Evolutionary conservation across 768 basidiomycete species (phyloP).

Genomic region (Tricholoma furcatifolium): DNA sequence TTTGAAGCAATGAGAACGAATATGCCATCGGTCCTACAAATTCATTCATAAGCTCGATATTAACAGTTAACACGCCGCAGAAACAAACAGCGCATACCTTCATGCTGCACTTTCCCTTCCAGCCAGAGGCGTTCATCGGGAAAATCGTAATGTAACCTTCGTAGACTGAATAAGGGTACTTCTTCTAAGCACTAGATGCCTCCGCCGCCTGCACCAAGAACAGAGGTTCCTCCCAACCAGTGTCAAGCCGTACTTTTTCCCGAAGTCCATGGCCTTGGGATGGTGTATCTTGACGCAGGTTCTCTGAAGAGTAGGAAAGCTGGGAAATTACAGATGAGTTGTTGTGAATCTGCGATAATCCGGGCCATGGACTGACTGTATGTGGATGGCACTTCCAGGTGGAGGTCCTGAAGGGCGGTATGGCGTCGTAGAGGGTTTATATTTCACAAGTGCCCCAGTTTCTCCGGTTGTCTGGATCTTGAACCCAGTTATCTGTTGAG

Average conservation of each 20-base stretch:
- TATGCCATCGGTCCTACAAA: too few species aligned
- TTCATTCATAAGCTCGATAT: too few species aligned
- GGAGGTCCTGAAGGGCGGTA: conserved; percentile 59
- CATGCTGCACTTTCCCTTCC: too few species aligned
- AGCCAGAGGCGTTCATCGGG: too few species aligned
- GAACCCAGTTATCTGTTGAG: conserved; percentile 34
- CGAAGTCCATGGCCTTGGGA: conserved; percentile 56
- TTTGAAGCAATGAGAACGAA: too few species aligned
- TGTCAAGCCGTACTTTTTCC: conserved; percentile 46
- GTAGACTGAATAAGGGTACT: conserved; percentile 11
- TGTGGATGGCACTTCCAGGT: conserved; percentile 49
- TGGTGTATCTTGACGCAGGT: conserved; percentile 37
- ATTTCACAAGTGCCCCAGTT: conserved; percentile 37
- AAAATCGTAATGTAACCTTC: conserved; percentile 11
- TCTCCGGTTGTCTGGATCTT: conserved; percentile 25
- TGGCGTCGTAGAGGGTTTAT: conserved; percentile 48
- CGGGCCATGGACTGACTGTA: conserved; percentile 42
- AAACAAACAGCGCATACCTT: too few species aligned
- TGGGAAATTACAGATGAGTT: conserved; percentile 9
- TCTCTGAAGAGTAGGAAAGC: conserved; percentile 65
- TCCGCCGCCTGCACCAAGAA: conserved; percentile 40
- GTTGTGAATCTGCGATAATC: background rate
- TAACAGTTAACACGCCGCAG: too few species aligned
- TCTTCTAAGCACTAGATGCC: background rate
- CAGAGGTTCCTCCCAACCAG: conserved; percentile 61